Evolutionary conservation across 129 eudicot genomes (phyloP).

Genomic region (Flaveria brownii): DNA sequence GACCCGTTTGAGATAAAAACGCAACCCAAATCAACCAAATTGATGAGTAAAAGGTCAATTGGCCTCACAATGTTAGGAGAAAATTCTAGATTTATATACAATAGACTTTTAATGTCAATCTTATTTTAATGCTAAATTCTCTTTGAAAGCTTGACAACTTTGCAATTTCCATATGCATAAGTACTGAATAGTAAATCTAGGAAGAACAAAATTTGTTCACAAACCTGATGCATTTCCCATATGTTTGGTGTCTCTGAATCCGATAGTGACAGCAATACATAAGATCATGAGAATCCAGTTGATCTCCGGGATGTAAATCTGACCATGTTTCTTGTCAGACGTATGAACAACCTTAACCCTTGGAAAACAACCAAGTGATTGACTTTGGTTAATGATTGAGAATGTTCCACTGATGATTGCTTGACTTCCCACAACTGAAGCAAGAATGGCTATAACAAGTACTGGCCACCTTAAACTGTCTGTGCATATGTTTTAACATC

Average conservation of each 20-base stretch:
- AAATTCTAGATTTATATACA: not conserved
- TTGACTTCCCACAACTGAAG: slow-evolving; percentile 88
- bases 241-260: slow-evolving; percentile 58
- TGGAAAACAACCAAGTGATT: slow-evolving; percentile 78
- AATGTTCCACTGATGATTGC: slow-evolving; percentile 88
- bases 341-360: slow-evolving; percentile 85
- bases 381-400: slow-evolving; percentile 91
- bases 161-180: too few relatives aligned
- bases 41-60: not conserved
- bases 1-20: not conserved
- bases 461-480: slow-evolving; percentile 78
- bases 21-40: not conserved
- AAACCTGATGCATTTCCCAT: slow-evolving; percentile 81
- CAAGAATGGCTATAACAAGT: slow-evolving; percentile 78
- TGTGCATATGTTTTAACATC: slow-evolving; percentile 50
- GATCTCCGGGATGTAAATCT: slow-evolving; percentile 78
- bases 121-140: not conserved
- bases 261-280: slow-evolving; percentile 68
- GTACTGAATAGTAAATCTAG: slow-evolving; percentile 1
- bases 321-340: slow-evolving; percentile 73
- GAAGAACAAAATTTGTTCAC: slow-evolving; percentile 9
- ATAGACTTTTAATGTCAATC: not conserved
- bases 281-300: slow-evolving; percentile 82
- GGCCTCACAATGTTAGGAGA: not conserved
- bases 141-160: not conserved